Evolutionary conservation across 108 stramenopile species (phyloP).

Genomic region (Cylindrotheca closterium): DNA sequence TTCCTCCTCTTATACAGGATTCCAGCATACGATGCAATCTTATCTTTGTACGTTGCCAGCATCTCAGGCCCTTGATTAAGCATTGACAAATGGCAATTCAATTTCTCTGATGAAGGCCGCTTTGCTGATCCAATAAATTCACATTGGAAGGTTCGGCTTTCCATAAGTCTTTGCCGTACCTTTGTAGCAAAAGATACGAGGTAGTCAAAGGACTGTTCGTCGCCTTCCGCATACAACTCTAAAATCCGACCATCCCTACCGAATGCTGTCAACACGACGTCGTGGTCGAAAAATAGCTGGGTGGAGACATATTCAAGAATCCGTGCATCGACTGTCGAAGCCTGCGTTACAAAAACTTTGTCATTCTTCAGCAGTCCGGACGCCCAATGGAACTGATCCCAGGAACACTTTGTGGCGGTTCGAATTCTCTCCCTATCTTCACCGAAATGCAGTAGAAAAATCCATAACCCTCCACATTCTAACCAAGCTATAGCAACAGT

Average conservation of each 20-base stretch:
- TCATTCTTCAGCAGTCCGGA: conserved; percentile 17
- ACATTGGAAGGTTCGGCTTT: not conserved
- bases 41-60: not conserved
- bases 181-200: conserved; percentile 5
- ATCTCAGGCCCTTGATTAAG: not conserved
- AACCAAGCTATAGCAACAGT: conserved; percentile 28
- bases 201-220: conserved; percentile 31
- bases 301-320: conserved; percentile 10
- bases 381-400: conserved; percentile 27
- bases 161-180: not conserved
- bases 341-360: conserved; percentile 29
- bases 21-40: conserved; percentile 12
- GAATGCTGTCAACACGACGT: conserved; percentile 13
- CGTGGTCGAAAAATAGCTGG: conserved; percentile 10
- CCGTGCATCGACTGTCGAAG: conserved; percentile 22
- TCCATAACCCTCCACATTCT: conserved; percentile 16
- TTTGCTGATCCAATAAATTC: not conserved
- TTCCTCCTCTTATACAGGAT: no score
- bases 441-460: conserved; percentile 17
- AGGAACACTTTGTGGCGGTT: conserved; percentile 11
- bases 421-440: conserved; percentile 24
- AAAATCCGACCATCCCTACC: conserved; percentile 2
- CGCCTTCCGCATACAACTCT: conserved; percentile 17
- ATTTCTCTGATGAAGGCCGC: not conserved
- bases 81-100: not conserved